Conservation (phyloP, 768 basidiomycete genomes). For the Collybia nuda region DNA sequence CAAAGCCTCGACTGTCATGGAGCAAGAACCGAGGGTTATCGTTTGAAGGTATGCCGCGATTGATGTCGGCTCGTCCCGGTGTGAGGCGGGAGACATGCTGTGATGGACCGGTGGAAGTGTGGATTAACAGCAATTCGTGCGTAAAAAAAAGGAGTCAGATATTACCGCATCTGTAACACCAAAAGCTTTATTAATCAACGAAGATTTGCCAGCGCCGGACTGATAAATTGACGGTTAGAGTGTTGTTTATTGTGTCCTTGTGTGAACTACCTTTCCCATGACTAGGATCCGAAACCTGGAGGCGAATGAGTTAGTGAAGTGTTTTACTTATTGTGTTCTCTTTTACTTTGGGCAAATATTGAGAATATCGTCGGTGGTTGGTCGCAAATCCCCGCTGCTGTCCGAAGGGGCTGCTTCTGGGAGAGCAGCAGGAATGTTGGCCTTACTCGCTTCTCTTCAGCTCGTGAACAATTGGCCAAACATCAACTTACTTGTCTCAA, state of each 20-base stretch:
- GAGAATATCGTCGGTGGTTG: too few relatives aligned
- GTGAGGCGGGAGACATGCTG: constrained; percentile 17
- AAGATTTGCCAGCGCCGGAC: constrained; percentile 30
- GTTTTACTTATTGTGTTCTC: too few relatives aligned
- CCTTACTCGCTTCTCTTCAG: too few relatives aligned
- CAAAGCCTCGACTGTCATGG: constrained; percentile 30
- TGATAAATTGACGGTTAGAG: constrained; percentile 3
- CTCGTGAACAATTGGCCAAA: too few relatives aligned
- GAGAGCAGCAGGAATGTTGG: too few relatives aligned
- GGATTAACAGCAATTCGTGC: too few relatives aligned
- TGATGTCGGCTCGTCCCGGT: constrained; percentile 22
- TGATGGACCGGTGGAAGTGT: too few relatives aligned
- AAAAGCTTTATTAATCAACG: constrained; percentile 22
- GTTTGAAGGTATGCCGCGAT: constrained; percentile 15
- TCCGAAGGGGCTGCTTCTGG: too few relatives aligned
- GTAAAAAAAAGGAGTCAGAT: not conserved
- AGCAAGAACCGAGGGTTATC: constrained; percentile 24
- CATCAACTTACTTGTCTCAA: too few relatives aligned
- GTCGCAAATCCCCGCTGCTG: too few relatives aligned
- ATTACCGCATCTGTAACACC: constrained; percentile 10
- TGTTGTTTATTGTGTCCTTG: not conserved
- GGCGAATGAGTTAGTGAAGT: too few relatives aligned
- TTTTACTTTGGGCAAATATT: too few relatives aligned
- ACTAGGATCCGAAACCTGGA: not conserved
- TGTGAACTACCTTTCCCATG: not conserved